Evolutionary conservation across 768 basidiomycete species (phyloP), one percentile per base, ranked within the genome.

Genomic region (Russula emetica): DNA sequence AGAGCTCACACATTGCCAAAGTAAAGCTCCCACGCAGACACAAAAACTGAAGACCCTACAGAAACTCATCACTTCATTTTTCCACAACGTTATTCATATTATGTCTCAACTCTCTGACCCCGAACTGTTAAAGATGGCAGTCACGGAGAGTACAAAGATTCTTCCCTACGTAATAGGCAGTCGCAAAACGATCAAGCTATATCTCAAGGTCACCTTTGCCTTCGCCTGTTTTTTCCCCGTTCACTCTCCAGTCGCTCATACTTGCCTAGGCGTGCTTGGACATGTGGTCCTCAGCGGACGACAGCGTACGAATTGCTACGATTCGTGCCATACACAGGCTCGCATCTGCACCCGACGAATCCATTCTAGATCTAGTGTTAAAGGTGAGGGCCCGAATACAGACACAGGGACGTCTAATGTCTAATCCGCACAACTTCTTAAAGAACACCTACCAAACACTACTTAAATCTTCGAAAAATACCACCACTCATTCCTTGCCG

Each of bases 371-470:
- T 69, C 78, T 86, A 26, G 89, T 93, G 55, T 79, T 98, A 67
- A 96, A 94, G 83, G 94, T 92, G 55, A 42, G 78, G 66, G 44
- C 28, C 24, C 53, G 42, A 50, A 63, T 16, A 53, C 42, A 55
- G 50, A 50, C 38, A 38, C 47, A 30, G 20, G 11, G 44, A 49
- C 58, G 2, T 55, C 28, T 24, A 28, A 16, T 49, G 2, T 55
- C 28, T 24, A 28, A 16, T 49, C 38, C 42, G 57, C 30, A 51
- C 56, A 49, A 22, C 50, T 52, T 56, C 36, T 54, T 45, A 24
- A 64, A 96, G 93, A 90, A 87, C 66, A 86, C 86, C n/a, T 99
- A 99, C 76, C 80, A 91, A 50, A 83, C 90, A 18, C 78, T 99
- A 32, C 84, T 98, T 53, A 87, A 92, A 32, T 87, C 85, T 7